phyloP scores from a whole-genome alignment of 306 rosid species.

The Malus fusca region DNA sequence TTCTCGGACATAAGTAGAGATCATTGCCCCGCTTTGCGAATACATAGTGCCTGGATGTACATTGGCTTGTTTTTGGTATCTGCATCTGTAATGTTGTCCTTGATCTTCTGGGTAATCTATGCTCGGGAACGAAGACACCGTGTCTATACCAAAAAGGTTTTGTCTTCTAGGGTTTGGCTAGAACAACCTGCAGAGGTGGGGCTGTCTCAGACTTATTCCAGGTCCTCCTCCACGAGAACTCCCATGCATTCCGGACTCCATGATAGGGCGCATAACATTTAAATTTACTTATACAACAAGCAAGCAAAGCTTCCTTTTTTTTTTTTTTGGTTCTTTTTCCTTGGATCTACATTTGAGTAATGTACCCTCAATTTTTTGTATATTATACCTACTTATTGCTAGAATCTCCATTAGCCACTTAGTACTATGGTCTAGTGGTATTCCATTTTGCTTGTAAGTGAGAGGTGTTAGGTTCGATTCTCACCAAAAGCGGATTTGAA shows the following conservation, averaged over 20 bases:
- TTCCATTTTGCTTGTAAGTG: too few relatives aligned
- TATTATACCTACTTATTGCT: background rate
- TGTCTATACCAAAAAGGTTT: constrained; percentile 43
- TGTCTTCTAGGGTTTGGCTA: background rate
- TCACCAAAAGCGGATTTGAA: too few relatives aligned
- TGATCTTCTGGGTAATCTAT: constrained; percentile 61
- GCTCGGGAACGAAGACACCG: constrained; percentile 62
- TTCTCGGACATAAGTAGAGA: constrained; percentile 35
- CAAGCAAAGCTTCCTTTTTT: background rate
- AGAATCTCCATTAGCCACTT: background rate
- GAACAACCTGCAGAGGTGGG: background rate
- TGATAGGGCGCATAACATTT: background rate
- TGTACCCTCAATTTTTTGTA: background rate
- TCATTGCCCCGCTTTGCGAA: constrained; percentile 50
- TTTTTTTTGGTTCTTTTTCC: background rate
- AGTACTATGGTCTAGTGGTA: too few relatives aligned
- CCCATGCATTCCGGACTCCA: background rate
- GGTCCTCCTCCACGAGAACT: background rate
- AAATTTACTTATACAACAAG: background rate
- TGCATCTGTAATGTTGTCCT: constrained; percentile 54
- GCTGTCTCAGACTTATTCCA: background rate
- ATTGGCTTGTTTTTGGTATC: constrained; percentile 48
- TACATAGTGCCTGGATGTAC: constrained; percentile 35
- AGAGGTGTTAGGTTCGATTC: too few relatives aligned
- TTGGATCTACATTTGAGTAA: background rate